Base-by-base conservation (phyloP, 176 grass and related monocot genomes). In the Musa acuminata region DNA sequence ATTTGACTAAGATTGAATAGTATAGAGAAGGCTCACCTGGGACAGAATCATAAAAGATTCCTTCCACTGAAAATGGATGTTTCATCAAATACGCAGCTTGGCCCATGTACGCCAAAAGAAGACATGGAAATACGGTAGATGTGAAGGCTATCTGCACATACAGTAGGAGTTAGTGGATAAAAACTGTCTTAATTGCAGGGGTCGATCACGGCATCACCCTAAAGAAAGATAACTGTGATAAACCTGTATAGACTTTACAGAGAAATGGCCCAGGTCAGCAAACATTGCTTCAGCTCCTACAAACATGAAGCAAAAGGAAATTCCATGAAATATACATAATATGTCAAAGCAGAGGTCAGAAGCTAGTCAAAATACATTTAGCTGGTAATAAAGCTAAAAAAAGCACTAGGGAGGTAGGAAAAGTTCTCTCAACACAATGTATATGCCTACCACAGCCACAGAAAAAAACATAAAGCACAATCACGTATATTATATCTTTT, bases 221-320 rank as follows among this genome's bases (percentile, higher is more conserved):
- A 77, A 59, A 52, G 57, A 24, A 20, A 63, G 71, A 52, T 35
- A 58, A 27, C 51, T 16, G 25, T 22, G 71, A 60, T 23, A 83
- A 67, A 98, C 95, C 84, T 99, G 95, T 86, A 99, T 99, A 76
- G 95, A 89, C 78, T 99, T 99, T 62, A 99, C 95, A 82, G 95
- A 89, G 78, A 99, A 99, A 94, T 94, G 90, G 12, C 95, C 95
- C 53, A 99, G 85, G 80, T 99, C 95, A 76, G 95, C 95, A 80
- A 99, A 94, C 95, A 99, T 99, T 84, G 90, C 95, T 89, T 99
- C 95, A 82, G 95, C 86, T 76, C 95, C 95, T 98, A 80, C 70
- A 91, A 52, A 50, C 3, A 13, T 65, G 22, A 70, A 60, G n/a
- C 10, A 9, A 49, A 19, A 69, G 13, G 22, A n/a, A 17, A n/a